Conservation (phyloP, 139 green algal species). For the Edaphochlamys debaryana region DNA sequence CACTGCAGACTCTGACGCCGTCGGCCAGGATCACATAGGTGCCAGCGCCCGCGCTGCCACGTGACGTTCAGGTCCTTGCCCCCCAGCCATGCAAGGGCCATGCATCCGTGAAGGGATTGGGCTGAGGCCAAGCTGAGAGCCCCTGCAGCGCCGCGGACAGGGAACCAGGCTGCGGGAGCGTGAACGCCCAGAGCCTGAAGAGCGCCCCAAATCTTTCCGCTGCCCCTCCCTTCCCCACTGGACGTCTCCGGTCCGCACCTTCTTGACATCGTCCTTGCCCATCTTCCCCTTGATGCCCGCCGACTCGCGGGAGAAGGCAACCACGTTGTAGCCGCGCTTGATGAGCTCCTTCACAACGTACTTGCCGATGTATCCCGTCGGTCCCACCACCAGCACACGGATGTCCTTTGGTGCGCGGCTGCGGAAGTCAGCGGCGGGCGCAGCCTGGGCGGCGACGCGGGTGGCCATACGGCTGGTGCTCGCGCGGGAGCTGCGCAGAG, state of each 20-base stretch:
- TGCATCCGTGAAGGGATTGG: no score
- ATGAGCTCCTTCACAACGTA: conserved; percentile 79
- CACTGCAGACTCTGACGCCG: no score
- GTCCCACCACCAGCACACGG: conserved; percentile 90
- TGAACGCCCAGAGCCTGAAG: no score
- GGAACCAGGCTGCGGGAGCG: no score
- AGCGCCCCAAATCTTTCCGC: no score
- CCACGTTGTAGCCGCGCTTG: conserved; percentile 79
- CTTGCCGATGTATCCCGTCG: conserved; percentile 98
- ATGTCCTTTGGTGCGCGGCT: conserved; percentile 75
- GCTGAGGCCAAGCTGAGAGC: no score
- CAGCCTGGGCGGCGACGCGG: conserved; percentile 36
- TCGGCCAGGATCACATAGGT: no score
- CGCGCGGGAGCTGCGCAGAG: not conserved
- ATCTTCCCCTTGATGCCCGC: conserved; percentile 93
- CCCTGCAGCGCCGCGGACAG: no score
- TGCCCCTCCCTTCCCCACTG: not conserved
- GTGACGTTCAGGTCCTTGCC: no score
- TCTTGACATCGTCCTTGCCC: conserved; percentile 74
- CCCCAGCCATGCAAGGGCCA: no score
- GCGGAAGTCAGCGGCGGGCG: conserved; percentile 66
- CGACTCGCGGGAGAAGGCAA: conserved; percentile 87
- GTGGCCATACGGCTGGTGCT: not conserved
- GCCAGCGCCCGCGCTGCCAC: no score
- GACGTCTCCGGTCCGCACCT: no score